phyloP scores from a whole-genome alignment of 495 filamentous ascomycete genomes.

The Lophiotrema nucula region DNA sequence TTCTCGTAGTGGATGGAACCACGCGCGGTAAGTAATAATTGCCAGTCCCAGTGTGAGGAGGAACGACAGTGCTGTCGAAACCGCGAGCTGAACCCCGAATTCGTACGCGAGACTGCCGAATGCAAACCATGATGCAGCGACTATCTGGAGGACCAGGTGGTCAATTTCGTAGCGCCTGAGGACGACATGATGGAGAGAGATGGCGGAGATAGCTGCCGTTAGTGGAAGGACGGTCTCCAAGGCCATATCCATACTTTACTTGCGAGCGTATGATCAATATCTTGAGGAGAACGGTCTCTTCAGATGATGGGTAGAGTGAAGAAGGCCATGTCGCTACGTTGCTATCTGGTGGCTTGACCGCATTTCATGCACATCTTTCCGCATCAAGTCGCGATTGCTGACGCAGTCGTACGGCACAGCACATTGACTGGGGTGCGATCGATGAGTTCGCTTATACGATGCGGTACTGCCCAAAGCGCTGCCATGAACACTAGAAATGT shows the following conservation, averaged over 20 bases:
- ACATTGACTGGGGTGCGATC: too few relatives aligned
- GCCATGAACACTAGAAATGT: too few relatives aligned
- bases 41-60: neutral
- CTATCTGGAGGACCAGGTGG: neutral
- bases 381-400: too few relatives aligned
- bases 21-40: slow-evolving; percentile 6
- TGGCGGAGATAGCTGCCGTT: neutral
- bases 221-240: neutral
- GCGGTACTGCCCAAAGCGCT: too few relatives aligned
- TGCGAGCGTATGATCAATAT: too few relatives aligned
- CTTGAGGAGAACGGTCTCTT: too few relatives aligned
- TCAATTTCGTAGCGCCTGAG: slow-evolving; percentile 7
- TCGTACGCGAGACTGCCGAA: neutral
- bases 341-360: too few relatives aligned
- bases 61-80: neutral
- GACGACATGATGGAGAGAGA: slow-evolving; percentile 3
- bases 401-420: too few relatives aligned
- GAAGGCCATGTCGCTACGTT: too few relatives aligned
- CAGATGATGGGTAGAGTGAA: too few relatives aligned
- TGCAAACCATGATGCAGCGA: neutral
- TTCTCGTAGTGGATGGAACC: slow-evolving; percentile 12
- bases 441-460: too few relatives aligned
- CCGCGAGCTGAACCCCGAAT: neutral
- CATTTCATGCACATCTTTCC: too few relatives aligned
- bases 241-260: neutral